Evolutionary conservation across 1,284 basidiomycete species (phyloP), one percentile per base, ranked within the genome.

Genomic region (Sparassis latifolia): DNA sequence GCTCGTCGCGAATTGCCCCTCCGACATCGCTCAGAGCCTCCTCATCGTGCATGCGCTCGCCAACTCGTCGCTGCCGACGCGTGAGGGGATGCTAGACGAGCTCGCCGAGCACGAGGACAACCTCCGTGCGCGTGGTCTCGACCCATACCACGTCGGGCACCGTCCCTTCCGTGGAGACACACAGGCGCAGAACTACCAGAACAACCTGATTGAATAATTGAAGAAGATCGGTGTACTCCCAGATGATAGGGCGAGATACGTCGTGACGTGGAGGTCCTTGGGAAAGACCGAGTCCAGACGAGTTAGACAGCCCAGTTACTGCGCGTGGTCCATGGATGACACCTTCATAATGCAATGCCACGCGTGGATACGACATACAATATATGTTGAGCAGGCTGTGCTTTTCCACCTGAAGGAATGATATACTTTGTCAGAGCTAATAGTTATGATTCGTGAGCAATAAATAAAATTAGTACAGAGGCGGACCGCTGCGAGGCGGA

Each of bases 141-240:
- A 81, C 55, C 77, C 78, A 0, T 78, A 76, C 54, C 53, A 62
- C n/a, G 57, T 72, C 50, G 79, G 79, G 0, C 79, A 82, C 58
- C 63, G 66, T 33, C 68, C 79, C 55, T 58, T 74, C 20, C 64
- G 66, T 6, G 58, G 61, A 32, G 58, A 66, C 33, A 63, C 66
- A n/a, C 69, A 68, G 28, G 65, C 69, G 5, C 71, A 70, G 48
- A 72, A 73, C 47, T 79, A 80, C 56, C 75, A 79, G 59, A 74
- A 80, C 50, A 58, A 62, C 12, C 63, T 80, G 1, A 67, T 79
- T 10, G 64, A 68, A 20, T 70, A 70, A 50, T 60, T 80, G 47
- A 76, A 77, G 60, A 55, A 63, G 43, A 58, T 63, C 51, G 70
- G 70, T 39, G 69, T 63, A 5, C 62, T 78, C 37, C 69, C 72